A percentile compares a stretch with the other conserved stretches of the same genome.
Evolutionary conservation across 108 stramenopile genomes (phyloP).

Genomic region (Skeletonema tropicum): DNA sequence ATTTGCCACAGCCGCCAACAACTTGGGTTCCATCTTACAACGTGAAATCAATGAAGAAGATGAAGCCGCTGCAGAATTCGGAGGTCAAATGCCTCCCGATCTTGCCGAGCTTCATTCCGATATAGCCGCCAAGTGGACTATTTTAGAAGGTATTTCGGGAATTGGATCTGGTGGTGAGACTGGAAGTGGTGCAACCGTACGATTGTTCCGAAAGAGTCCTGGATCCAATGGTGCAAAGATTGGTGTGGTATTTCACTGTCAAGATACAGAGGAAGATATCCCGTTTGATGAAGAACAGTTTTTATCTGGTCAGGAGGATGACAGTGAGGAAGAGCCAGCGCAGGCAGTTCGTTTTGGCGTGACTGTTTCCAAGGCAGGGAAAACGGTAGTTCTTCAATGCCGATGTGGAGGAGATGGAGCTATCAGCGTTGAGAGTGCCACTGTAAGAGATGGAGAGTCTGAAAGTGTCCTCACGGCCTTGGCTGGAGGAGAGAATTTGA

Average conservation of each 20-base stretch:
- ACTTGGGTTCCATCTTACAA: slow-evolving; percentile 36
- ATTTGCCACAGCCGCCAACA: slow-evolving; percentile 3
- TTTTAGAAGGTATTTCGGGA: slow-evolving; percentile 39
- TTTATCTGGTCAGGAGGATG: slow-evolving; percentile 39
- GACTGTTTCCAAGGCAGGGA: slow-evolving; percentile 73
- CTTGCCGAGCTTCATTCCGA: slow-evolving; percentile 34
- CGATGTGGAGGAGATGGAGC: slow-evolving; percentile 42
- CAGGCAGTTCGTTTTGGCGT: slow-evolving; percentile 70
- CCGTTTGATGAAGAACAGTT: slow-evolving; percentile 39
- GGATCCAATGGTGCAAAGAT: slow-evolving; percentile 54
- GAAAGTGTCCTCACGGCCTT: slow-evolving; percentile 26
- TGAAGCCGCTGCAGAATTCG: slow-evolving; percentile 20
- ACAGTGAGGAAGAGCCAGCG: slow-evolving; percentile 57
- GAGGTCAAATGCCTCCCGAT: slow-evolving; percentile 26
- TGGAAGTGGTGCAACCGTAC: slow-evolving; percentile 32
- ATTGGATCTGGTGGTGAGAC: slow-evolving; percentile 32
- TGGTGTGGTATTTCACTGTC: slow-evolving; percentile 78
- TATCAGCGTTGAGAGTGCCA: slow-evolving; percentile 59
- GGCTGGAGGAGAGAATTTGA: slow-evolving; percentile 31
- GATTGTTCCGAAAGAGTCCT: slow-evolving; percentile 42
- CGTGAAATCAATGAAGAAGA: slow-evolving; percentile 54
- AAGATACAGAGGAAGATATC: slow-evolving; percentile 64
- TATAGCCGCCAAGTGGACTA: slow-evolving; percentile 39
- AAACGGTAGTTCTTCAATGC: slow-evolving; percentile 66
- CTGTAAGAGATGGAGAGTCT: slow-evolving; percentile 50